Conservation (phyloP, 202 grass and related monocot species). For the Setaria italica region DNA sequence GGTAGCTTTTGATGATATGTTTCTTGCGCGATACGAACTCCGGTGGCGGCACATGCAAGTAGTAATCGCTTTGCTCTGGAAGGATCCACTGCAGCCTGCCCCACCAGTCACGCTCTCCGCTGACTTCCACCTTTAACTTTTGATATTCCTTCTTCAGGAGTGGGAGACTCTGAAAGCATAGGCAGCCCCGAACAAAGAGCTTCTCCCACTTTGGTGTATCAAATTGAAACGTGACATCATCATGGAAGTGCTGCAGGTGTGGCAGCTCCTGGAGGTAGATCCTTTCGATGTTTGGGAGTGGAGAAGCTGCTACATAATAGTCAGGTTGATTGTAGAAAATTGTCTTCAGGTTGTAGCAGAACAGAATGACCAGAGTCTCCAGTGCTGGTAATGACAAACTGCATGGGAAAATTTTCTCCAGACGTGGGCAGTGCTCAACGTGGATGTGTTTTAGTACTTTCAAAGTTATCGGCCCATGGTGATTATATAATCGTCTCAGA, state of each 20-base stretch:
- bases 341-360: conserved; percentile 17
- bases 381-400: neutral
- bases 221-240: neutral
- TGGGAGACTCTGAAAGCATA: neutral
- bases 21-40: neutral
- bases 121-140: no score
- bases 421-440: neutral
- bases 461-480: neutral
- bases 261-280: conserved; percentile 11
- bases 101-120: no score
- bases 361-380: neutral
- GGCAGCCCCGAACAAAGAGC: conserved; percentile 3
- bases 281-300: conserved; percentile 4
- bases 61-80: neutral
- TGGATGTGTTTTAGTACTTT: neutral
- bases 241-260: neutral
- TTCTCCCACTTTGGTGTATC: neutral
- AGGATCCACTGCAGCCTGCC: no score
- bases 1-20: conserved; percentile 4
- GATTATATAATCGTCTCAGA: no score
- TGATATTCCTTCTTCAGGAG: no score
- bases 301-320: neutral
- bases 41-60: neutral
- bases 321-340: neutral
- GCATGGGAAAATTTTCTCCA: conserved; percentile 11